phyloP scores from a whole-genome alignment of 495 filamentous ascomycete species.

The Entonaema liquescens region DNA sequence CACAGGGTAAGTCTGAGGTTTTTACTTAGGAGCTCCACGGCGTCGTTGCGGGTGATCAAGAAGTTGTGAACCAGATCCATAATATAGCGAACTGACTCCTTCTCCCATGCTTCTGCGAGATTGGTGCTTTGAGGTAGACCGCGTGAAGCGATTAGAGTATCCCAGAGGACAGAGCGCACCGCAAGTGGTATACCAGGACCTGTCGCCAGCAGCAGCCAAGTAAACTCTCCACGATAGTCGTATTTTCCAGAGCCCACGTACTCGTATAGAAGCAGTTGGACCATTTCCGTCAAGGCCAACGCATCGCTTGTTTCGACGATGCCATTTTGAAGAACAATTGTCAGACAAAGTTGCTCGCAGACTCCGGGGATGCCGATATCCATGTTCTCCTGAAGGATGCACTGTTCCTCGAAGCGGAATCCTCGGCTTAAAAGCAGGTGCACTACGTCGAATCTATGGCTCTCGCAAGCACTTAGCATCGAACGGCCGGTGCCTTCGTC shows the following conservation, averaged over 20 bases:
- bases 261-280: not conserved
- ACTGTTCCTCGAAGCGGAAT: not conserved
- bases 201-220: not conserved
- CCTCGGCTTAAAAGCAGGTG: not conserved
- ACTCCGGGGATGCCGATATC: not conserved
- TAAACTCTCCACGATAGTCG: not conserved
- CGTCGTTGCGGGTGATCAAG: not conserved
- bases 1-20: not conserved
- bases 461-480: not conserved
- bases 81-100: not conserved
- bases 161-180: slow-evolving; percentile 2
- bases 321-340: not conserved
- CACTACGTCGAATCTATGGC: not conserved
- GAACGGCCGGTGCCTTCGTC: not conserved
- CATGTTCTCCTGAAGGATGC: not conserved
- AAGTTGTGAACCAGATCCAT: not conserved
- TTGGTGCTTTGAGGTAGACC: not conserved
- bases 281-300: not conserved
- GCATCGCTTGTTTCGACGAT: not conserved
- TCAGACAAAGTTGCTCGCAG: not conserved
- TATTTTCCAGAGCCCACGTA: not conserved
- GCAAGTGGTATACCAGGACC: not conserved
- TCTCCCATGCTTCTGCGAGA: not conserved
- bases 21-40: not conserved
- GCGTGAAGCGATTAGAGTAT: not conserved